Conservation (phyloP, 371 early-diverging fungal species). For the Umbelopsis sp. region DNA sequence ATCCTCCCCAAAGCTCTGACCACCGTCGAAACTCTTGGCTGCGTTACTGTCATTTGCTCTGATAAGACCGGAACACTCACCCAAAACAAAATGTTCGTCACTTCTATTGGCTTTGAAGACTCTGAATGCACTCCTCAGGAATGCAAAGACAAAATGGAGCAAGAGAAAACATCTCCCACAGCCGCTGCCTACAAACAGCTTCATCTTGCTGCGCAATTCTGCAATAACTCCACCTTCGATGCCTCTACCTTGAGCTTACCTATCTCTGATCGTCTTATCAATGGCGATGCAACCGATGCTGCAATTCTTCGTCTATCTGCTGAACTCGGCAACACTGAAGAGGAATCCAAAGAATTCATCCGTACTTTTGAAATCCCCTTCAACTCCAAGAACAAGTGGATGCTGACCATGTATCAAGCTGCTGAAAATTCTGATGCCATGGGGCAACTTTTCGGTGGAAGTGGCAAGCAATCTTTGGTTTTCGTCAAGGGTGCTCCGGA, state of each 20-base stretch:
- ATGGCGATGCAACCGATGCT: constrained; percentile 73
- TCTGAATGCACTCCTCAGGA: constrained; percentile 31
- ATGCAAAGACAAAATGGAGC: constrained; percentile 22
- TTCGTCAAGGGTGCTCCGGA: constrained; percentile 96
- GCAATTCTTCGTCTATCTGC: constrained; percentile 60
- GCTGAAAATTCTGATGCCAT: constrained; percentile 67
- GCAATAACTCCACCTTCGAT: constrained; percentile 57
- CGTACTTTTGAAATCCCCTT: constrained; percentile 57
- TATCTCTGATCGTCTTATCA: constrained; percentile 48
- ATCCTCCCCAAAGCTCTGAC: constrained; percentile 88
- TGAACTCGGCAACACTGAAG: constrained; percentile 17
- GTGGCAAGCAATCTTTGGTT: constrained; percentile 37
- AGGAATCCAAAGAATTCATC: constrained; percentile 18
- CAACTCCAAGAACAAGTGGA: constrained; percentile 64
- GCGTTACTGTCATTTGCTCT: constrained; percentile 86
- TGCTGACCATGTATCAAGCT: constrained; percentile 72
- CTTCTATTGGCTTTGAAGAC: constrained; percentile 44
- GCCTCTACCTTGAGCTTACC: constrained; percentile 29
- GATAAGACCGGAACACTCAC: constrained; percentile 94
- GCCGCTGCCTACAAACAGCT: constrained; percentile 32
- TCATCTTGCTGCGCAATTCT: constrained; percentile 51
- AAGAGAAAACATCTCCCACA: constrained; percentile 10
- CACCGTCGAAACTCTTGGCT: constrained; percentile 87
- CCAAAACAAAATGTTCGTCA: constrained; percentile 79
- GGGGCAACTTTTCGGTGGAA: constrained; percentile 50